phyloP scores from a whole-genome alignment of 208 protist species.

The Acanthamoeba sp. region DNA sequence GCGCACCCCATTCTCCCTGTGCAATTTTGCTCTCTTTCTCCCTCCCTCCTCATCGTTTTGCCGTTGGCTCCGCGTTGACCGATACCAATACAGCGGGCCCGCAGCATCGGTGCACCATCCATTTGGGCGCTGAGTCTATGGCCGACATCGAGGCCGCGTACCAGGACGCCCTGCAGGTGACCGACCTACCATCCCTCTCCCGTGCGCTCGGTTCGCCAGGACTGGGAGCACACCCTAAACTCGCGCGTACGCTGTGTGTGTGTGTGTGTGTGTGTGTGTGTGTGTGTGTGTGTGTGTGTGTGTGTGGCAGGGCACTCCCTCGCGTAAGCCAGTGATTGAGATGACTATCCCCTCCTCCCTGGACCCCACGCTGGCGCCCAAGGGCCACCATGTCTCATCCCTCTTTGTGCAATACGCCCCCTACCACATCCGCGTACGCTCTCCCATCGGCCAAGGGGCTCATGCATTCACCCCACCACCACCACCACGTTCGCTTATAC shows the following conservation, averaged over 20 bases:
- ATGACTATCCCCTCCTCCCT: conserved; percentile 85
- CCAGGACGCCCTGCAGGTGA: conserved; percentile 64
- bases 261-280: too few relatives aligned
- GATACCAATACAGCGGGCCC: conserved; percentile 60
- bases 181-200: neutral
- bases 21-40: too few relatives aligned
- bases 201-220: too few relatives aligned
- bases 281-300: too few relatives aligned
- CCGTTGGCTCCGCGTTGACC: neutral
- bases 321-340: conserved; percentile 77
- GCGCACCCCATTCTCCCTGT: too few relatives aligned
- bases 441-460: too few relatives aligned
- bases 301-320: conserved; percentile 35
- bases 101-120: conserved; percentile 86
- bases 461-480: neutral
- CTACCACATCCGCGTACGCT: conserved; percentile 74
- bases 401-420: conserved; percentile 89
- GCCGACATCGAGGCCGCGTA: conserved; percentile 78
- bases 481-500: too few relatives aligned
- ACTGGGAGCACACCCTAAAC: too few relatives aligned
- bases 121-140: conserved; percentile 77
- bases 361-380: conserved; percentile 83
- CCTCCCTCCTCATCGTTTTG: neutral
- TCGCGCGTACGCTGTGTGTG: too few relatives aligned
- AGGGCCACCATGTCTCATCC: conserved; percentile 85